Base-by-base conservation (phyloP, 2,329 filamentous ascomycete genomes). In the Pseudogymnoascus sp. region DNA sequence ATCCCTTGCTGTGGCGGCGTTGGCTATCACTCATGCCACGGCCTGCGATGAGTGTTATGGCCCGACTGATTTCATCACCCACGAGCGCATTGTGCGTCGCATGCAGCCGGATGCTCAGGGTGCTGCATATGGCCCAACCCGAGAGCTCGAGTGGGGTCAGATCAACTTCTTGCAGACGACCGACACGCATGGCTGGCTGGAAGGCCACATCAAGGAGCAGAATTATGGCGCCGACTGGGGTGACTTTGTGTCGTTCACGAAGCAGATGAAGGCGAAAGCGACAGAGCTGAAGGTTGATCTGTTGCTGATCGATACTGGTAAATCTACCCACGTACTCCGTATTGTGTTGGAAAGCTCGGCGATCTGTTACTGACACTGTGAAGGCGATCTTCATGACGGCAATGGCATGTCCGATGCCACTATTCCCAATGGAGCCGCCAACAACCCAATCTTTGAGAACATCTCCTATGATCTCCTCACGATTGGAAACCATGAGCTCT, bases 101-200 rank as follows among this genome's bases (percentile, higher is more conserved):
- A 81, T 81, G 71, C 79, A 82, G 66, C 78, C 79, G 0, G 78
- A 76, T 17, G 78, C 78, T 1, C 72, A 73, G 23, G 74, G 77
- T 44, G 78, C 79, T 26, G 71, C 72, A 0, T 76, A 77, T 62
- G 78, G 77, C 8, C 79, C 79, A 40, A 78, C 74, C 76, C 87
- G 93, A 71, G 83, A 91, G 69, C 81, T 99, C 62, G 83, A 86
- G 70, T 97, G 93, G 91, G 93, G 90, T n/a, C 88, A 96, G 74
- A 82, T 97, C 72, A 97, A 97, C 80, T 96, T 96, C 75, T 78
- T 99, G n/a, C 93, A 96, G 73, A 97, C 95, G 0, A 97, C 95
- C 42, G 90, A 97, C 74, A 95, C 90, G 4, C 95, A 97, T 77
- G 93, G 95, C 70, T 99, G 95, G 95, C 87, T 96, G 73, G 91